Conservation (phyloP, 2,329 filamentous ascomycete genomes). For the Zymoseptoria ardabiliae region DNA sequence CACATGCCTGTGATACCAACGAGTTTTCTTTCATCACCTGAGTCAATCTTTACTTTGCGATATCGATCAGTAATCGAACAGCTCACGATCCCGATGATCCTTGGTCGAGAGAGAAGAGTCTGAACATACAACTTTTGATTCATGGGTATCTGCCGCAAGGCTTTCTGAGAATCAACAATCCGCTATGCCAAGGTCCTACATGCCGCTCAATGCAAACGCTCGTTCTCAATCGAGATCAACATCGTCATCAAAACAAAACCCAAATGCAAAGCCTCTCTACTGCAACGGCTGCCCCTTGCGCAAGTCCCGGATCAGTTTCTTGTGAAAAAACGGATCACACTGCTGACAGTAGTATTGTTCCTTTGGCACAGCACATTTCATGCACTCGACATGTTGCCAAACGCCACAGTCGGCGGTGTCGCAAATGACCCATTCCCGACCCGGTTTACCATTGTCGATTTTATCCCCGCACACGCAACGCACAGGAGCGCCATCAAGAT, state of each 20-base stretch:
- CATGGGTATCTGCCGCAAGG: not conserved
- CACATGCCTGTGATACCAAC: not conserved
- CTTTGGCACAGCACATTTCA: constrained; percentile 13
- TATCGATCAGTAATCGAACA: not conserved
- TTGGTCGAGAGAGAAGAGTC: not conserved
- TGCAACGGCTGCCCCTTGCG: constrained; percentile 2
- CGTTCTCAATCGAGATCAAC: not conserved
- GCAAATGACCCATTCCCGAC: constrained; percentile 18
- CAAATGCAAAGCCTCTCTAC: not conserved
- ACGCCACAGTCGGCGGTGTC: constrained; percentile 17
- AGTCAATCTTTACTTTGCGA: not conserved
- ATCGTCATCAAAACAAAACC: not conserved
- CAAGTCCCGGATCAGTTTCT: constrained; percentile 10
- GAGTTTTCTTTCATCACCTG: not conserved
- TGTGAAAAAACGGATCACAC: constrained; percentile 21
- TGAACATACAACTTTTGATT: not conserved
- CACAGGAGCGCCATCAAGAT: constrained; percentile 11
- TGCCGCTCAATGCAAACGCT: not conserved
- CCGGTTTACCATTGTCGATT: constrained; percentile 11
- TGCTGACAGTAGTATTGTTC: constrained; percentile 19
- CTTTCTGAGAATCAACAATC: not conserved
- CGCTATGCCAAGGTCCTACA: not conserved
- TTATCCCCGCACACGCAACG: constrained; percentile 24
- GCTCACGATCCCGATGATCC: too few relatives aligned
- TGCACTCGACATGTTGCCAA: constrained; percentile 26